These are phyloP conservation scores for Omphalotus guepiniiformis DNA, from an alignment of 768 basidiomycete species.

Conservation along the genomic window DNA sequence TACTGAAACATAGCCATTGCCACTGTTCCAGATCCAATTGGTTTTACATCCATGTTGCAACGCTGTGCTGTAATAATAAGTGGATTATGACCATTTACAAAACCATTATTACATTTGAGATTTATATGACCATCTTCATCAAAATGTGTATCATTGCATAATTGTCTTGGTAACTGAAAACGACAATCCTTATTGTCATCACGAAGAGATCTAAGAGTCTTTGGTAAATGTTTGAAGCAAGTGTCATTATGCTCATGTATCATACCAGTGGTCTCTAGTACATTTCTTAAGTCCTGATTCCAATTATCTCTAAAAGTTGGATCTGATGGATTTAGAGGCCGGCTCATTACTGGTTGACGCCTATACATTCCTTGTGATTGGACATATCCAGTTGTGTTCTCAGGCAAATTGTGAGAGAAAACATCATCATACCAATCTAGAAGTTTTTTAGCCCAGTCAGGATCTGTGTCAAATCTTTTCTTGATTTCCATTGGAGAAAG, in stretches of 20 bases:
- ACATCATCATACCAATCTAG: neutral
- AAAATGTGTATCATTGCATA: conserved; percentile 8
- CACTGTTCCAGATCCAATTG: conserved; percentile 10
- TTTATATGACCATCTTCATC: no score
- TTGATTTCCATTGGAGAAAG: conserved; percentile 10
- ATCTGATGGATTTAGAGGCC: conserved; percentile 8
- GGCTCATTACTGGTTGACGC: neutral
- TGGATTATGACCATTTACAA: conserved; percentile 11
- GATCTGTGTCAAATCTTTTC: conserved; percentile 10
- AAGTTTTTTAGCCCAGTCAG: neutral
- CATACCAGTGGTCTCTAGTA: neutral
- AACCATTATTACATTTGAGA: conserved; percentile 11
- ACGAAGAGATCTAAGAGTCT: no score
- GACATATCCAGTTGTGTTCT: neutral
- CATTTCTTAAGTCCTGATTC: conserved; percentile 1
- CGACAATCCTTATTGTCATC: conserved; percentile 12
- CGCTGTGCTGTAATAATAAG: neutral
- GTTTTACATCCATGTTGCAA: conserved; percentile 12
- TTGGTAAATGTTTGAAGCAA: neutral
- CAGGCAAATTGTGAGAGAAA: conserved; percentile 6
- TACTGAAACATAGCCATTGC: conserved; percentile 14
- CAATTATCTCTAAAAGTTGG: neutral
- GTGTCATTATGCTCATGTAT: neutral
- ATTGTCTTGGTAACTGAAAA: conserved; percentile 12
- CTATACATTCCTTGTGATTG: neutral